Base-by-base conservation (phyloP, 345 rosid species). In the Sisymbrium irio region DNA sequence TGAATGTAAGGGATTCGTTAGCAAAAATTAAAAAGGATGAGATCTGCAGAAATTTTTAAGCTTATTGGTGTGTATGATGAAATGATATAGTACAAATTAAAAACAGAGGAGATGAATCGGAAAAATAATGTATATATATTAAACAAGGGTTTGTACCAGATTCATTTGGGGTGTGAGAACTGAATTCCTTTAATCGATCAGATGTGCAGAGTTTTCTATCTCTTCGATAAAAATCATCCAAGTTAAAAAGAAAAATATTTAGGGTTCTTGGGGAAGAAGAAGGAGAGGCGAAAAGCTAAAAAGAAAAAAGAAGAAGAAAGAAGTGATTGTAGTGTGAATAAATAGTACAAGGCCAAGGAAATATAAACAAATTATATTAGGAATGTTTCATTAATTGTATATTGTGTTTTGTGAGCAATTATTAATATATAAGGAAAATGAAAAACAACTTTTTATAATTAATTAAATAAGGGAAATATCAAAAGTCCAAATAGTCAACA, bases 401-500 rank as follows among this genome's bases (percentile, higher is more conserved):
- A 37, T 28, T 36, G 37, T 74, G 62, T 66, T 46, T 47, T 37
- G 56, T 28, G 67, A 49, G 44, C 32, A 74, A 39, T 15, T n/a
- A 66, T 74, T 56, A 54, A 20, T 28, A 35, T 12, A 72, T 44
- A 66, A 46, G 72, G 63, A 51, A 60, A 76, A 14, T 18, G 35
- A 53, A 54, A 19, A 37, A 41, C 17, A 45, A 4, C 13, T 60
- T 73, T 54, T 42, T 57, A 39, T 18, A 25, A 74, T 33, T 35
- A 18, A 14, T n/a, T 19, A 62, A 57, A 53, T 35, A 41, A 41
- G 70, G 75, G 75, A 25, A 76, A 74, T 25, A 69, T 46, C 75
- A 63, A 69, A 76, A 76, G 75, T 76, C 76, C 22, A 19, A 15
- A 28, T 36, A 77, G 71, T 77, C 76, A 77, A 77, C 72, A 77